These are phyloP conservation scores for Populus simonii DNA, from an alignment of 345 rosid genomes.

Conservation along the genomic window DNA sequence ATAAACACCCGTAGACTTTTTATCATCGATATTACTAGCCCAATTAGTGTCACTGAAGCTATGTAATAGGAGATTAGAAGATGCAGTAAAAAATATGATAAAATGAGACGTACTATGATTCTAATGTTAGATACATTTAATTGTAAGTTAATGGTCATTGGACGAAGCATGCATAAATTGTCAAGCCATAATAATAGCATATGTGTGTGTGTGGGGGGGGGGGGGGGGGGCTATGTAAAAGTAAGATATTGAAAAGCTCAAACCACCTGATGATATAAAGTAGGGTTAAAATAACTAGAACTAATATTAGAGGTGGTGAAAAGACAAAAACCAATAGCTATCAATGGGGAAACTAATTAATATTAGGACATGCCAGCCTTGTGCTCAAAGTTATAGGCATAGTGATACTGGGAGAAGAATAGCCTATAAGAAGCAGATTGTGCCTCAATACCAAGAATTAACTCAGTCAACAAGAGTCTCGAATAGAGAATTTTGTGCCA, in stretches of 20 bases:
- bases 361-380: not conserved
- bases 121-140: not conserved
- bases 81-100: not conserved
- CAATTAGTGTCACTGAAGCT: not conserved
- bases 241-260: not conserved
- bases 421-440: not conserved
- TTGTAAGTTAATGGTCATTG: not conserved
- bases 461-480: not conserved
- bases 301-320: not conserved
- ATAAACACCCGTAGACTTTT: not conserved
- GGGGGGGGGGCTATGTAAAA: not conserved
- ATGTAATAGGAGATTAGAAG: not conserved
- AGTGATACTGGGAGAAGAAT: not conserved
- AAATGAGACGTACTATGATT: not conserved
- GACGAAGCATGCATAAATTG: not conserved
- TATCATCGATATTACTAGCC: not conserved
- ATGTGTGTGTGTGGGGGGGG: too few relatives aligned
- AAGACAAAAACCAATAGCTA: not conserved
- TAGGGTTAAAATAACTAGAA: not conserved
- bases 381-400: not conserved
- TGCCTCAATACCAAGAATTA: not conserved
- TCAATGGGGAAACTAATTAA: not conserved
- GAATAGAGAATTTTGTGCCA: not conserved
- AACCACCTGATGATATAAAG: not conserved
- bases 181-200: not conserved